Base-by-base conservation (phyloP, 2,329 filamentous ascomycete genomes). In the Fusarium hostae region DNA sequence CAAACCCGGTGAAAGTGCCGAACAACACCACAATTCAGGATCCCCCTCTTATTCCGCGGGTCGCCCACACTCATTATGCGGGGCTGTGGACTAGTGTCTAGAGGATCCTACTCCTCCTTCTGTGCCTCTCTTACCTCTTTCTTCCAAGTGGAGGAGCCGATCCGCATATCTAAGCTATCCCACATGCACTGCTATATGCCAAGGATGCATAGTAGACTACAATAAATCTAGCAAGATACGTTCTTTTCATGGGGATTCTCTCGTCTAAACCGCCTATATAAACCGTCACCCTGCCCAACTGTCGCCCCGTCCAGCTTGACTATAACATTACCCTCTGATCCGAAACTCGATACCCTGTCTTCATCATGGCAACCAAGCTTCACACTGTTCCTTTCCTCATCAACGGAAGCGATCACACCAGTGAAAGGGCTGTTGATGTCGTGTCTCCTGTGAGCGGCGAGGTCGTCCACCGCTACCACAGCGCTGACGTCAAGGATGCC, bases 401-500 rank as follows among this genome's bases (percentile, higher is more conserved):
- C 61, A 79, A 82, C 63, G 84, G 84, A 47, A 73, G 79, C 73
- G 84, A 89, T 61, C 77, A 84, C 58, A 78, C 75, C 9, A 84
- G 87, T 5, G 75, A 78, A 4, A 83, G 81, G 37, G 85, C 84
- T 34, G 90, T 90, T 74, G 79, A 86, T 54, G 86, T 94, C 39
- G 81, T 84, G 70, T 88, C 85, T 54, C 91, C 92, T 5, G 77
- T 52, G 75, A 88, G 79, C 74, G 88, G 78, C 28, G 76, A 87
- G 18, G 78, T 89, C 41, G 84, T 90, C 76, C 83, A 87, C 69
- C 84, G 86, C 62, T 88, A 87, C 63, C 85, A 86, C 37, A 88
- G 87, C 37, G 88, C 89, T 5, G 82, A 86, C 40, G 87, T 87
- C 50, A 80, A 83, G 5, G 84, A 88, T 70, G 90, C 90, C 32